phyloP scores from a whole-genome alignment of 805 yeast genomes.

The Saccharomycopsis amapae region DNA sequence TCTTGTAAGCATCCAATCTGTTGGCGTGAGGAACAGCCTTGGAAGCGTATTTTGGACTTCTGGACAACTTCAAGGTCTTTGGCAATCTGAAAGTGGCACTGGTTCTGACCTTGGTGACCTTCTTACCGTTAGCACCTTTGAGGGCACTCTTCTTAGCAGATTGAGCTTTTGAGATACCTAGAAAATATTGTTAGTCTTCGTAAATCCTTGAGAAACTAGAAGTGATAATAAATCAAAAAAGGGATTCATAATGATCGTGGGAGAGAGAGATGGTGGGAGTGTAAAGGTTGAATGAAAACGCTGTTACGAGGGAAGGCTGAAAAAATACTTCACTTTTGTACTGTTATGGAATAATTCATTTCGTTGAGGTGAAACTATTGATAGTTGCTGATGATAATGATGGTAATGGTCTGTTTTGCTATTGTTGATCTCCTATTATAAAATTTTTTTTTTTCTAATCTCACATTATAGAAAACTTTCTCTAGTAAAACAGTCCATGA shows the following conservation, averaged over 20 bases:
- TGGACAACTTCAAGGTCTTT: constrained; percentile 90
- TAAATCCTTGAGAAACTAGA: not conserved
- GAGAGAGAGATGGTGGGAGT: not conserved
- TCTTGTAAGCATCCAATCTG: constrained; percentile 94
- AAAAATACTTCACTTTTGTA: no score
- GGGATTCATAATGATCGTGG: not conserved
- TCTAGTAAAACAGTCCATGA: no score
- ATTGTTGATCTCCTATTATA: no score
- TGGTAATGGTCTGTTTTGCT: no score
- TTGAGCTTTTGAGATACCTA: constrained; percentile 61
- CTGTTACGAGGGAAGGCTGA: no score
- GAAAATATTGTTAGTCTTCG: constrained; percentile 2
- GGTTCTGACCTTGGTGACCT: constrained; percentile 90
- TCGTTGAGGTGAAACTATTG: no score
- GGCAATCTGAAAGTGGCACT: constrained; percentile 92
- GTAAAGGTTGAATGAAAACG: not conserved
- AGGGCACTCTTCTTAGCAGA: constrained; percentile 98
- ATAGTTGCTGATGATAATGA: no score
- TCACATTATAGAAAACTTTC: no score
- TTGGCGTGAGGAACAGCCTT: constrained; percentile 96
- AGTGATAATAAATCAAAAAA: not conserved
- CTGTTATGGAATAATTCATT: no score
- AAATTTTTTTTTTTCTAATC: no score
- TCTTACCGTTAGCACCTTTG: constrained; percentile 91
- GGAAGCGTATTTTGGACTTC: constrained; percentile 91